These are phyloP conservation scores for Noccaea bulbosa DNA, from an alignment of 345 rosid genomes.

Conservation along the genomic window DNA sequence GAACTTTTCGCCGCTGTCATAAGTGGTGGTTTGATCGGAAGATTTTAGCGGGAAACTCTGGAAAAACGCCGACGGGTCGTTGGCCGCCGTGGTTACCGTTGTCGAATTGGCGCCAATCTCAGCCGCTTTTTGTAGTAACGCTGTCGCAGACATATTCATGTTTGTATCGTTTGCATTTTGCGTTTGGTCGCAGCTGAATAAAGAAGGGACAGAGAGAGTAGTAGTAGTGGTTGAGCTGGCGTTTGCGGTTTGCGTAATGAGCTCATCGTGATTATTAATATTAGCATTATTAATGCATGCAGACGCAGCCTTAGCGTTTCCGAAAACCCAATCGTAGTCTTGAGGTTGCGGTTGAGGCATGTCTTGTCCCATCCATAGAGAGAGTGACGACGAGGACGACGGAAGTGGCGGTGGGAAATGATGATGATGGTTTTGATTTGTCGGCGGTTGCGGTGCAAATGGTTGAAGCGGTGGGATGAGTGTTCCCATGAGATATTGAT, in stretches of 20 bases:
- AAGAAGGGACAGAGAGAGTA: constrained; percentile 69
- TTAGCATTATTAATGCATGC: constrained; percentile 22
- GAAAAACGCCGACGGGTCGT: constrained; percentile 52
- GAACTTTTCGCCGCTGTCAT: constrained; percentile 55
- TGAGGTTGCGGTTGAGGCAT: constrained; percentile 39
- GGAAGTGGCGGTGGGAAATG: constrained; percentile 30
- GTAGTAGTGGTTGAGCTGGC: constrained; percentile 38
- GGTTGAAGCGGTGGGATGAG: constrained; percentile 55
- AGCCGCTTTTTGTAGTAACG: constrained; percentile 95
- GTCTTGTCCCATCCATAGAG: constrained; percentile 48
- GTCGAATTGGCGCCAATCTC: constrained; percentile 71
- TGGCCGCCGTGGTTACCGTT: not conserved
- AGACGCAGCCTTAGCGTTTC: constrained; percentile 37
- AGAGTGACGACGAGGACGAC: constrained; percentile 33
- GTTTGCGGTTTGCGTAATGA: constrained; percentile 44
- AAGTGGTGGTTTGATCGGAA: constrained; percentile 36
- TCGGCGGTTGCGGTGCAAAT: constrained; percentile 40
- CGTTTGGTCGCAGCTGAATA: constrained; percentile 63
- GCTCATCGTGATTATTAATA: constrained; percentile 23
- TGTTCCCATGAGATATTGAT: constrained; percentile 66
- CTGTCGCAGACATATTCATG: constrained; percentile 88
- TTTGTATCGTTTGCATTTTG: constrained; percentile 39
- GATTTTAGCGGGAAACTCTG: constrained; percentile 58
- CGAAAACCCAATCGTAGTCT: constrained; percentile 57
- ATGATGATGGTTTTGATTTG: constrained; percentile 30